These are phyloP conservation scores for Balansia obtecta DNA, from an alignment of 2,329 filamentous ascomycete species.

Conservation along the genomic window DNA sequence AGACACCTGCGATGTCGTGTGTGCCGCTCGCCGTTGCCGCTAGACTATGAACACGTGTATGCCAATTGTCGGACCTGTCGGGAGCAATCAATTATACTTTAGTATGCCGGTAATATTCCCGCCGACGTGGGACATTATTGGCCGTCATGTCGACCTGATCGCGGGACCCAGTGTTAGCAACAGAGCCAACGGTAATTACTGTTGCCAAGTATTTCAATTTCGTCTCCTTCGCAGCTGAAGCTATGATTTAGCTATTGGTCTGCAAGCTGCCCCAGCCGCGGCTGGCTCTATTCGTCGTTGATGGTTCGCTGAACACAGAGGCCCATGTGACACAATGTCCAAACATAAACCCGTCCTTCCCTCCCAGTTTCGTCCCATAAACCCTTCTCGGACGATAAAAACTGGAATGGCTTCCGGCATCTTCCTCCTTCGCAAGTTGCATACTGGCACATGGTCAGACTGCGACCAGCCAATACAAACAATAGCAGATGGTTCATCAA, in stretches of 20 bases:
- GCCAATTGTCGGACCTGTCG: too few relatives aligned
- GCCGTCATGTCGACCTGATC: too few relatives aligned
- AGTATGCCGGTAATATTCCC: neutral
- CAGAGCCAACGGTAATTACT: too few relatives aligned
- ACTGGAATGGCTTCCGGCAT: neutral
- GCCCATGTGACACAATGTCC: neutral
- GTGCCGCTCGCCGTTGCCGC: neutral
- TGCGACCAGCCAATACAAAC: neutral
- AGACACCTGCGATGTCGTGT: neutral
- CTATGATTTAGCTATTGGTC: neutral
- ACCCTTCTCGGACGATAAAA: neutral
- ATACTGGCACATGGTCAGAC: neutral
- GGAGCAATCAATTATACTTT: neutral
- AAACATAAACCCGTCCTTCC: neutral
- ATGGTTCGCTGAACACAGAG: neutral
- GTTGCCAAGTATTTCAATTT: neutral
- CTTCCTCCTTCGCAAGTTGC: neutral
- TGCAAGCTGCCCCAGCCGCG: neutral
- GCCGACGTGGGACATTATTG: too few relatives aligned
- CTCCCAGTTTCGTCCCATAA: neutral
- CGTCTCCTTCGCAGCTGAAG: neutral
- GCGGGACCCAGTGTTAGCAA: too few relatives aligned
- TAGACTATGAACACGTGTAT: too few relatives aligned
- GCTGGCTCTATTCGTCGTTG: neutral
- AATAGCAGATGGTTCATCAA: neutral